Conservation (phyloP, 495 filamentous ascomycete species). For the Podospora anserina region DNA sequence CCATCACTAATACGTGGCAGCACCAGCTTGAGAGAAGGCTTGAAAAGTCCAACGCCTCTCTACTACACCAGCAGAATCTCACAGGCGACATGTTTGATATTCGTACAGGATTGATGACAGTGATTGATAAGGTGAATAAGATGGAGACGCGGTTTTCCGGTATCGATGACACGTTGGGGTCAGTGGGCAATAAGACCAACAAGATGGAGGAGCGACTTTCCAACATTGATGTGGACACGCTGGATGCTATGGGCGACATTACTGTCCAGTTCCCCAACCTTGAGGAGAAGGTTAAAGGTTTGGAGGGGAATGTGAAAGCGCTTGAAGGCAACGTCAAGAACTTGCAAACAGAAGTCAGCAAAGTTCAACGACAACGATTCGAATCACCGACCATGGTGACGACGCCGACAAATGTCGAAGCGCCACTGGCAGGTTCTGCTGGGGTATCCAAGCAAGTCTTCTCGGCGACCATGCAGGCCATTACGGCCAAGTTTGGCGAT, state of each 20-base stretch:
- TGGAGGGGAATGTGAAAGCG: neutral
- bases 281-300: neutral
- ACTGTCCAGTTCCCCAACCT: neutral
- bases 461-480: neutral
- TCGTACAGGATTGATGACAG: neutral
- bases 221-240: neutral
- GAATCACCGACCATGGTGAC: neutral
- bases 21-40: neutral
- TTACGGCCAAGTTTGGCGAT: neutral
- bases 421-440: too few relatives aligned
- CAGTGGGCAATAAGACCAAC: neutral
- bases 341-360: too few relatives aligned
- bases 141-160: conserved; percentile 9
- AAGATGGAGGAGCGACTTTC: conserved; percentile 10
- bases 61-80: neutral
- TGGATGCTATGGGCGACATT: neutral
- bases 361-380: neutral
- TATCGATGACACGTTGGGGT: neutral
- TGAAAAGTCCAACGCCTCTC: neutral
- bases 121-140: neutral
- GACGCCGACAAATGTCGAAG: neutral
- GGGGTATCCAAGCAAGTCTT: neutral
- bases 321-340: too few relatives aligned
- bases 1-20: neutral
- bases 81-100: neutral